Evolutionary conservation across 2,329 filamentous ascomycete species (phyloP).

Genomic region (Rachicladosporium sp.): DNA sequence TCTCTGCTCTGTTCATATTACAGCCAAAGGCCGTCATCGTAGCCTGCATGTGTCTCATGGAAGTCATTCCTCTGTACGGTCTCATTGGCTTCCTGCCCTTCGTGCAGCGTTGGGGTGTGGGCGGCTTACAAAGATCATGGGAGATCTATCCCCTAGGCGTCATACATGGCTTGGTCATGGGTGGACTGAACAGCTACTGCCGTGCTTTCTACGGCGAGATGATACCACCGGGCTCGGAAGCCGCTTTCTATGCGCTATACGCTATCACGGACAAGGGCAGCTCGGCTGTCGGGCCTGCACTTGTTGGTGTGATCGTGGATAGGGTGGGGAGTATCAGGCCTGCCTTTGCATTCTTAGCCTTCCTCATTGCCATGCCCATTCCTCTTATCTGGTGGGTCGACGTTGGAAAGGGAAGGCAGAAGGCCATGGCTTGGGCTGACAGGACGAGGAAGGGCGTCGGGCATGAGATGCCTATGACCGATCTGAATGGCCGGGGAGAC

Average conservation of each 20-base stretch:
- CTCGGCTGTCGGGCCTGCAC: constrained; percentile 77
- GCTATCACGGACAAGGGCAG: constrained; percentile 94
- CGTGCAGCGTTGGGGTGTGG: constrained; percentile 57
- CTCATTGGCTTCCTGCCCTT: constrained; percentile 72
- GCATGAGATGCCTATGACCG: too few relatives aligned
- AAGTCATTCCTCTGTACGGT: constrained; percentile 81
- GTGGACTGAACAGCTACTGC: constrained; percentile 77
- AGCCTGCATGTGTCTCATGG: constrained; percentile 71
- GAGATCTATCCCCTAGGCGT: constrained; percentile 84
- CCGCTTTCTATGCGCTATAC: constrained; percentile 86
- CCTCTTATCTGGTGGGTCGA: constrained; percentile 71
- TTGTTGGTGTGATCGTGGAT: constrained; percentile 83
- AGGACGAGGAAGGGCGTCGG: background rate
- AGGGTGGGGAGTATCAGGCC: constrained; percentile 31
- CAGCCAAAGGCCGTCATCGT: constrained; percentile 73
- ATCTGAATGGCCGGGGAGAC: too few relatives aligned
- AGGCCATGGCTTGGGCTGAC: constrained; percentile 16
- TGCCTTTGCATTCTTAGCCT: constrained; percentile 76
- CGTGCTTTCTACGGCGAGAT: constrained; percentile 79
- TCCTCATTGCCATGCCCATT: constrained; percentile 63
- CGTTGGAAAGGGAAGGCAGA: constrained; percentile 44
- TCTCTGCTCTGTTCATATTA: constrained; percentile 55
- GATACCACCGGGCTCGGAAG: constrained; percentile 82
- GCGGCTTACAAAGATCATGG: constrained; percentile 76
- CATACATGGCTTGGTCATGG: constrained; percentile 79